Evolutionary conservation across 768 basidiomycete genomes (phyloP), one percentile per base, ranked within the genome.

Genomic region (Tricholoma furcatifolium): DNA sequence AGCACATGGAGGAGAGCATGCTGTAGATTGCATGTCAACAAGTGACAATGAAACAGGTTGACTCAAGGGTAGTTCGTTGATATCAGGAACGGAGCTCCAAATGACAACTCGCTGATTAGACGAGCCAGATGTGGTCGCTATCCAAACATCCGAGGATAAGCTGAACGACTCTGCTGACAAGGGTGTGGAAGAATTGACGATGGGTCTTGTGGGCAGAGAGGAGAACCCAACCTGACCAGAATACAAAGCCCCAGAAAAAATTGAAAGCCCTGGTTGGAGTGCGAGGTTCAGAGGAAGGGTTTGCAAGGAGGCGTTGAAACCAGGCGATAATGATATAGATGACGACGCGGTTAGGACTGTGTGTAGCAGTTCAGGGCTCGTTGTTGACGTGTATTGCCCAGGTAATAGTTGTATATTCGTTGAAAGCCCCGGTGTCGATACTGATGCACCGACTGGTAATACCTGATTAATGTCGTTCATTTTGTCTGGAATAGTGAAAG

Each of bases 81-180:
- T 61, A 61, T 94, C 89, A n/a, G 91, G 84, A 23, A 93, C 71
- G 6, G 87, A 84, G 57, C 88, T 82, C 89, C 90, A 94, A 30
- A 94, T 63, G 21, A 93, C 75, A 12, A 89, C 63, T 20, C 84
- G 70, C 56, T 76, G 41, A 51, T 56, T 56, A 73, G 52, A 79
- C 57, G 31, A 81, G 63, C 75, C 71, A 1, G 74, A 65, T 14
- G 72, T 74, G 17, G 85, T 65, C 3, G 81, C 78, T 17, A 76
- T 76, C 82, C 82, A 87, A 0, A 81, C 70, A 36, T 78, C 77
- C 3, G 76, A 72, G 5, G 84, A 75, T 8, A 88, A 68, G 1
- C 80, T 72, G 32, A 88, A 60, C 2, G 87, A 83, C 10, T 73
- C 71, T 2, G 74, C 74, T 6, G 69, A 62, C 18, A 85, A 57